Base-by-base conservation (phyloP, 495 filamentous ascomycete species). In the Penicillium turbatum region DNA sequence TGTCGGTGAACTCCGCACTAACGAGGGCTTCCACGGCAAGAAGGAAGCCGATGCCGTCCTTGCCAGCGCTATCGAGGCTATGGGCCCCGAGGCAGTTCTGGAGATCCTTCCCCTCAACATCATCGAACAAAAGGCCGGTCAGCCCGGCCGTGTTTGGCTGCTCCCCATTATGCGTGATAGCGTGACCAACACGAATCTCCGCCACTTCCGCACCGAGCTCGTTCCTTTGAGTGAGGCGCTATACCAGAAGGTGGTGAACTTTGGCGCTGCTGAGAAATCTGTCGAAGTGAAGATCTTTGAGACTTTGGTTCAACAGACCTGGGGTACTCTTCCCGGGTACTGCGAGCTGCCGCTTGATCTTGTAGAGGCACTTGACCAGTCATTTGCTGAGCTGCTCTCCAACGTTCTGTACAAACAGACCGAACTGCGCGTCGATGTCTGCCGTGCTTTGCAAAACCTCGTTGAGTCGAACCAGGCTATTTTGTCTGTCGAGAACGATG, bases 201-300 rank as follows among this genome's bases (percentile, higher is more conserved):
- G 76, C 2, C 88, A 97, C 69, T 98, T 98, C 77, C 86, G 81
- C 54, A 73, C 79, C 13, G 87, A 92, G 58, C 82, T 98, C 59
- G 84, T 96, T 13, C 90, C 95, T 12, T 69, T 98, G 35, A 96
- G 92, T 65, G 88, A 96, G 62, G 72, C 75, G 9, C 90, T 98
- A 71, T 97, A 91, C 68, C 89, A 97, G 66, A 85, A 81, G 53
- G 87, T 96, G 15, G 74, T 95, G 35, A 86, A 92, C 44, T 86
- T 90, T 60, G 86, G 84, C 10, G 75, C 80, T 3, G 82, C 82
- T 7, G 86, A 90, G 65, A 96, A 95, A 74, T 88, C 88, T 0
- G 88, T 96, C 75, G 89, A 97, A 65, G 82, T 88, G 61, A 98
- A 98, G 76, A 95, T 98, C 54, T 97, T 92, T 70, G 93, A 98